A percentile compares a stretch with the other conserved stretches of the same genome.
Conservation (phyloP, 768 basidiomycete genomes). For the Naganishia friedmannii region DNA sequence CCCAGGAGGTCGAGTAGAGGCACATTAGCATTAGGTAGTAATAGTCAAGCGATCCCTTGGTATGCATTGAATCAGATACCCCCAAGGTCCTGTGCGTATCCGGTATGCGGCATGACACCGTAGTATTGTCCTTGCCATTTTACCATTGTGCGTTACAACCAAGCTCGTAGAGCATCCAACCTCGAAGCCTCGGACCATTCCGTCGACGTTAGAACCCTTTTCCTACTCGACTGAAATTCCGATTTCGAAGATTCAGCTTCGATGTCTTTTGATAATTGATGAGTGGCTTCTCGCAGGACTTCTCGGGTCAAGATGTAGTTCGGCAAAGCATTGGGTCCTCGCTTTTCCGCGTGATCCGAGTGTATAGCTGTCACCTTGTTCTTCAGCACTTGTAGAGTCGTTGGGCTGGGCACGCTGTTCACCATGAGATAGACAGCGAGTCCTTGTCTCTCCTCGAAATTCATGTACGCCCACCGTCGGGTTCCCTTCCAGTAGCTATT, state of each 20-base stretch:
- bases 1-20: slow-evolving; percentile 65
- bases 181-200: slow-evolving; percentile 8
- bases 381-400: slow-evolving; percentile 2
- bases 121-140: not conserved
- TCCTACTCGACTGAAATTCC: not conserved
- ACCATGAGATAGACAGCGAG: slow-evolving; percentile 12
- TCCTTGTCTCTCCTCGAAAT: not conserved
- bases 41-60: not conserved
- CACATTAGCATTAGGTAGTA: not conserved
- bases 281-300: not conserved
- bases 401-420: not conserved
- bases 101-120: not conserved
- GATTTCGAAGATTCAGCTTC: not conserved
- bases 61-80: not conserved
- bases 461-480: not conserved
- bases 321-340: not conserved
- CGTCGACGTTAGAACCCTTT: not conserved
- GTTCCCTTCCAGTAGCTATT: not conserved
- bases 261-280: not conserved
- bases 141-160: not conserved
- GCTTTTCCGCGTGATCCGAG: not conserved
- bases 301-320: slow-evolving; percentile 11
- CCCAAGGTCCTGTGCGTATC: not conserved
- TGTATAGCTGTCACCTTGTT: not conserved
- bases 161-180: slow-evolving; percentile 8